Base-by-base conservation (phyloP, 1,139 yeast genomes). In the Lodderomyces margitis region DNA sequence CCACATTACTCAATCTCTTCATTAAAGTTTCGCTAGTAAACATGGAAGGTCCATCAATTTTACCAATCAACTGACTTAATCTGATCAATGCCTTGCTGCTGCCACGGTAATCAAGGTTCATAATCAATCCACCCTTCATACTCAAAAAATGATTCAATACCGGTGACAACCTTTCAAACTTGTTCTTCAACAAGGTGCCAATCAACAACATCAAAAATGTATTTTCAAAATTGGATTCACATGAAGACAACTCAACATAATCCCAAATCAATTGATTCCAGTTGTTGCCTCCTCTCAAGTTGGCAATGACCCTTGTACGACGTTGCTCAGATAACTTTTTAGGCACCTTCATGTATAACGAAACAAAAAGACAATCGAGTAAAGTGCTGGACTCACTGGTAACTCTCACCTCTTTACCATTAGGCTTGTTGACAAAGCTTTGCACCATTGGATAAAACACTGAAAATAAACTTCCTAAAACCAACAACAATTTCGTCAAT, bases 201-300 rank as follows among this genome's bases (percentile, higher is more conserved):
- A 67, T 49, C 5, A 70, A 45, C 35, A 70, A 56, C 33, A 51
- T 56, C 39, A 71, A 59, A 33, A 70, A 56, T 39, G 68, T 57
- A 39, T 56, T 65, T 50, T 71, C 76, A 52, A 69, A 71, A n/a
- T 52, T 61, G 14, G 55, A 49, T 43, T 69, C 73, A 39, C 67
- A 56, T 2, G 59, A 45, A 10, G 64, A 55, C 36, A 71, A 58
- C 34, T 57, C 56, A 20, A 61, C 39, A 42, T 68, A 70, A 38
- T 66, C 65, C 17, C 54, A 45, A 11, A 65, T 31, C 42, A 68
- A 49, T 11, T 48, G 43, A 5, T 39, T 34, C 48, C 53, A 53
- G 4, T 57, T 41, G n/a, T 38, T 31, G 10, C 46, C 43, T 17
- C 72, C 70, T 23, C 52, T 43, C 30, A 71, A 57, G 38, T 53